Evolutionary conservation across 257 asterid species (phyloP).

Genomic region (Linderniella brevidens): DNA sequence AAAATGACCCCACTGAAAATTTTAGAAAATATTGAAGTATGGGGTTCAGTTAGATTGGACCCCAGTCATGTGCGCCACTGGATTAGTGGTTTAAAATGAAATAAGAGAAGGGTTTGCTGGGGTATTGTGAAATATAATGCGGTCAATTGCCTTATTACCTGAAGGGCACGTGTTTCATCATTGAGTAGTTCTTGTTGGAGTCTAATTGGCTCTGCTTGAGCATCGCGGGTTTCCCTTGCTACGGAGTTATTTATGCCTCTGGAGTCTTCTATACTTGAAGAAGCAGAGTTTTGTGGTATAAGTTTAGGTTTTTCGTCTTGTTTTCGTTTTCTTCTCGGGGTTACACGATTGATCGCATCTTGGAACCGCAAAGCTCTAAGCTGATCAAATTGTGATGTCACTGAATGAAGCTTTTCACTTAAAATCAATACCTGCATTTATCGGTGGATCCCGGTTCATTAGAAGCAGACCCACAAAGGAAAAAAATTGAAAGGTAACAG

Average conservation of each 20-base stretch:
- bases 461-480: too few relatives aligned
- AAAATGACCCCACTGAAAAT: too few relatives aligned
- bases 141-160: too few relatives aligned
- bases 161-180: slow-evolving; percentile 81
- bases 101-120: not conserved
- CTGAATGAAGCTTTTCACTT: slow-evolving; percentile 81
- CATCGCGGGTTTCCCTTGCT: slow-evolving; percentile 26
- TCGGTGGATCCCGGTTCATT: too few relatives aligned
- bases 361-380: slow-evolving; percentile 92
- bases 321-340: slow-evolving; percentile 65
- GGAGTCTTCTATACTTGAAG: slow-evolving; percentile 15
- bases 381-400: slow-evolving; percentile 76
- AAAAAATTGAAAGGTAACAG: too few relatives aligned
- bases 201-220: slow-evolving; percentile 33
- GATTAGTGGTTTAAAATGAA: not conserved
- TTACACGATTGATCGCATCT: slow-evolving; percentile 68
- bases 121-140: too few relatives aligned
- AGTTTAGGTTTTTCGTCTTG: slow-evolving; percentile 13
- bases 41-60: too few relatives aligned
- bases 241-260: slow-evolving; percentile 22
- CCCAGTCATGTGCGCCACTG: too few relatives aligned
- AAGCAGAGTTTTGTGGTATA: slow-evolving; percentile 18
- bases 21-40: too few relatives aligned
- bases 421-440: slow-evolving; percentile 63
- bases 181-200: slow-evolving; percentile 68